These are phyloP conservation scores for Blastobotrys americana DNA, from an alignment of 805 yeast genomes.

Conservation along the genomic window DNA sequence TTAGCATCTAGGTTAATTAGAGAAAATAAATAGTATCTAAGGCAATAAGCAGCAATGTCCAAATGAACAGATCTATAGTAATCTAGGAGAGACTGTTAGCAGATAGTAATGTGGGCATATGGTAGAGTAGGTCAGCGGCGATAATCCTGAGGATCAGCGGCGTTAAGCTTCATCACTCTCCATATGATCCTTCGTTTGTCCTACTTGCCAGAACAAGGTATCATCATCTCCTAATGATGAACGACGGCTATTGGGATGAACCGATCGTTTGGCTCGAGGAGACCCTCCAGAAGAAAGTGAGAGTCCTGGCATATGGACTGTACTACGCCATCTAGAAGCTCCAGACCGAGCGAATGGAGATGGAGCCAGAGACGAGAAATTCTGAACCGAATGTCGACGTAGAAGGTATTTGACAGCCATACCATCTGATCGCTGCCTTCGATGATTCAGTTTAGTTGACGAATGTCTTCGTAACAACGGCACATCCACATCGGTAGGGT, in stretches of 20 bases:
- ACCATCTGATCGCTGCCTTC: conserved; percentile 1
- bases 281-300: not conserved
- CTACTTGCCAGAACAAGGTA: too few relatives aligned
- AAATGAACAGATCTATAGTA: too few relatives aligned
- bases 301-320: not conserved
- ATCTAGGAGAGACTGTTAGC: too few relatives aligned
- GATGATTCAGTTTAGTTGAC: not conserved
- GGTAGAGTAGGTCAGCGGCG: too few relatives aligned
- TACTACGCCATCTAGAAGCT: not conserved
- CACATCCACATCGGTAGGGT: not conserved
- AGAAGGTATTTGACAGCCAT: conserved; percentile 2
- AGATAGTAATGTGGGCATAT: too few relatives aligned
- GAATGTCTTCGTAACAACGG: conserved; percentile 1
- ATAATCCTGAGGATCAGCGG: too few relatives aligned
- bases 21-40: too few relatives aligned
- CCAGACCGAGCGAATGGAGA: not conserved
- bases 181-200: too few relatives aligned
- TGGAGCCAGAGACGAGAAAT: not conserved
- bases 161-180: too few relatives aligned
- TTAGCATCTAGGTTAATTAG: too few relatives aligned
- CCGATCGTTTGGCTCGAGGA: not conserved
- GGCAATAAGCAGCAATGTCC: too few relatives aligned
- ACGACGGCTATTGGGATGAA: not conserved
- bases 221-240: not conserved
- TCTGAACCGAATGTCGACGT: conserved; percentile 1